Evolutionary conservation across 805 yeast genomes (phyloP), one percentile per base, ranked within the genome.

Genomic region (Hanseniaspora pseudoguilliermondii): DNA sequence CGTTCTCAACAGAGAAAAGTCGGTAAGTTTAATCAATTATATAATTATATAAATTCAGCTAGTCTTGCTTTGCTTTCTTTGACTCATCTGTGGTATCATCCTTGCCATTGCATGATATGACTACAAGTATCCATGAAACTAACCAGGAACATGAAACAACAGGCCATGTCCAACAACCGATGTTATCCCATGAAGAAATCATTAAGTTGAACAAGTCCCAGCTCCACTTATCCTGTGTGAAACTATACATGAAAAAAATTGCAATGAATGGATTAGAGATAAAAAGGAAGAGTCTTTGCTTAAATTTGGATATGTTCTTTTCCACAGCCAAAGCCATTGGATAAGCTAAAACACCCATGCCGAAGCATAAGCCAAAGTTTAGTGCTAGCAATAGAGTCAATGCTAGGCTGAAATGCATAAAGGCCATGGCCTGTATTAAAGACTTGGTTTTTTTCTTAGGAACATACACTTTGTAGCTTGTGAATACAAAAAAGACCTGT

Each of bases 151-250:
- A 70, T 42, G 81, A 73, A 1, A 89, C 65, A 25, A 86, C 77
- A 57, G 79, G 75, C 90, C 95, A 88, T 0, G 95, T 85, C 91
- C 95, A 88, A 58, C 85, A 82, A 56, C 84, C 84, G 57, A 86
- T 69, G 40, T 81, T 78, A 27, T 72, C 64, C 84, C 90, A 86
- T 3, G 87, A 80, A 29, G 77, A 72, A 11, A 82, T 65, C 16
- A 89, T 70, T 0, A 81, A 80, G 21, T 68, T 64, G 54, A 83
- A 72, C 5, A 82, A 62, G 10, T 71, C 67, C 5, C 72, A 66
- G 0, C 73, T 71, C 1, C 71, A 60, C 39, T 63, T 66, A 15
- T 73, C 69, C 49, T 68, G 66, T 49, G 68, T 54, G 8, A 66
- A 59, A 46, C 66, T 67, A 49, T 59, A 65, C 53, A 68, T 65